These are phyloP conservation scores for Agroathelia rolfsii DNA, from an alignment of 1,284 basidiomycete species.

Conservation along the genomic window DNA sequence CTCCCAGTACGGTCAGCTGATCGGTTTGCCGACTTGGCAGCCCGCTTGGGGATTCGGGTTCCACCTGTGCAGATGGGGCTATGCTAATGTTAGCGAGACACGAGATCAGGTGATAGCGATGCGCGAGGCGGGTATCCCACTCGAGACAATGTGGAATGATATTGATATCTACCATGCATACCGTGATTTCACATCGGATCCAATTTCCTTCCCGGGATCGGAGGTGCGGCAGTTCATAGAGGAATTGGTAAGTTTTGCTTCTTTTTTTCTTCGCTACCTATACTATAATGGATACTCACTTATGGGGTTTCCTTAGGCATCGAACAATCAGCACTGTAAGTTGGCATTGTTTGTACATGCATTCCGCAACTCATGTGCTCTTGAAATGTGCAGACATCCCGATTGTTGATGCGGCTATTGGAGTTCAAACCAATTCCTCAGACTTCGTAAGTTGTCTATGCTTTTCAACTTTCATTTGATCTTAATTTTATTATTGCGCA, in stretches of 20 bases:
- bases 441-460: slow-evolving; percentile 26
- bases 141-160: slow-evolving; percentile 67
- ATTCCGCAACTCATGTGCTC: neutral
- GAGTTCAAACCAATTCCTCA: slow-evolving; percentile 27
- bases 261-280: slow-evolving; percentile 1
- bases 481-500: slow-evolving; percentile 16
- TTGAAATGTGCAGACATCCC: slow-evolving; percentile 26
- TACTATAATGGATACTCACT: too few relatives aligned
- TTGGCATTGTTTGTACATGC: neutral
- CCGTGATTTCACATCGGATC: slow-evolving; percentile 23
- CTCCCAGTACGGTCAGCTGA: slow-evolving; percentile 21
- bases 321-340: slow-evolving; percentile 34
- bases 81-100: slow-evolving; percentile 35
- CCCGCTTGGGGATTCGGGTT: slow-evolving; percentile 51
- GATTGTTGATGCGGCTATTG: slow-evolving; percentile 30
- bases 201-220: slow-evolving; percentile 17
- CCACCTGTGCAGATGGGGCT: slow-evolving; percentile 61
- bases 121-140: slow-evolving; percentile 52
- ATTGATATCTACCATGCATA: slow-evolving; percentile 19
- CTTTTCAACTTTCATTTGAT: too few relatives aligned
- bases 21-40: slow-evolving; percentile 55
- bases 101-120: slow-evolving; percentile 44
- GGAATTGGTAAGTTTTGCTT: slow-evolving; percentile 16
- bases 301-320: slow-evolving; percentile 13
- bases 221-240: slow-evolving; percentile 25